Conservation (phyloP, 2,329 filamentous ascomycete genomes). For the Onygenales sp. region DNA sequence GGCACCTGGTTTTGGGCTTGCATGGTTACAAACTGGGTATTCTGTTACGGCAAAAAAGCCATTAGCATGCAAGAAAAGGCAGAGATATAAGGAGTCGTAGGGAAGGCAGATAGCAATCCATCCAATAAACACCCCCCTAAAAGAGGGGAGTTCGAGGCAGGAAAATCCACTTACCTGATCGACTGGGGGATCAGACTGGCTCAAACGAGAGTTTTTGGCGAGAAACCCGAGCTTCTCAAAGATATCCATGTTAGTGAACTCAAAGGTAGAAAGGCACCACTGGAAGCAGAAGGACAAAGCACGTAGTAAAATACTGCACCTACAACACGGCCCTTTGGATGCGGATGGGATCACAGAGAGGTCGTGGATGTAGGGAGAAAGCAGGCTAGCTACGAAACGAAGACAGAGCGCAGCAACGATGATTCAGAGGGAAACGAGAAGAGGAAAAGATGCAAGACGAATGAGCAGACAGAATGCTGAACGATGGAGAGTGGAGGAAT, state of each 20-base stretch:
- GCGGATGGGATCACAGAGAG: too few species aligned
- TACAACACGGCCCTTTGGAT: too few species aligned
- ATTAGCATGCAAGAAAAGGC: background rate
- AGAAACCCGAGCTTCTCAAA: constrained; percentile 9
- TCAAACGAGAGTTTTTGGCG: constrained; percentile 1
- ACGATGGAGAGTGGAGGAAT: constrained; percentile 7
- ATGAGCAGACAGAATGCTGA: constrained; percentile 9
- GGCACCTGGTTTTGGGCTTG: constrained; percentile 17
- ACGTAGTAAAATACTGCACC: too few species aligned
- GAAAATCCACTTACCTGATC: background rate
- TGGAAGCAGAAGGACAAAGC: too few species aligned
- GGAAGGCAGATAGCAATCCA: background rate
- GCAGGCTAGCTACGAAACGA: too few species aligned
- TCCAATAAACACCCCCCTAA: background rate
- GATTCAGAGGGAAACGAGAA: background rate
- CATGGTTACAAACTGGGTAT: constrained; percentile 13
- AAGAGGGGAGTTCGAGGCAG: background rate
- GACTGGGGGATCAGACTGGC: background rate
- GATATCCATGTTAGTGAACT: constrained; percentile 7
- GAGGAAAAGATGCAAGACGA: background rate
- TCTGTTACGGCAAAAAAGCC: background rate
- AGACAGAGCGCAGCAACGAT: too few species aligned
- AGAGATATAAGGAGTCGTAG: background rate
- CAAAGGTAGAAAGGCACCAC: background rate
- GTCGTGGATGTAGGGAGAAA: too few species aligned